Evolutionary conservation across 345 rosid species (phyloP), one percentile per base, ranked within the genome.

Genomic region (Euphorbia lathyris): DNA sequence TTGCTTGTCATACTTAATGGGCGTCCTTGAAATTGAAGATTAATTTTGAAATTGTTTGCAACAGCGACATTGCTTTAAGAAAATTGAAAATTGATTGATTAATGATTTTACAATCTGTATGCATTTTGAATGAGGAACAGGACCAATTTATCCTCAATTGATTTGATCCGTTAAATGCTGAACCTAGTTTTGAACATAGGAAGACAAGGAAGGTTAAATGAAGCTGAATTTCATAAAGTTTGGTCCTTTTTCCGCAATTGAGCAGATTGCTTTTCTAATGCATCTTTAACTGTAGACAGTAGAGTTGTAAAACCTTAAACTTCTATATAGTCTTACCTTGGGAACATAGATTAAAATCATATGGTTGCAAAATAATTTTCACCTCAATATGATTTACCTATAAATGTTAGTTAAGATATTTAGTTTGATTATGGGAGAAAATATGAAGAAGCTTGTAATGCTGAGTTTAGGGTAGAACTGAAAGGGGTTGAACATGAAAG

Each of bases 201-300:
- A 65, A 26, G 23, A 47, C 17, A 19, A 22, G 40, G 26, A 63
- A 47, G 22, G 14, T 38, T 25, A 43, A 65, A 42, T 22, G 34
- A 64, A 64, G 22, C 55, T 43, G 12, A 63, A 63, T 11, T 63
- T 63, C 30, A 63, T 63, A 12, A 38, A 36, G 26, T 10, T 22
- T 63, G 23, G 1, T 20, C 14, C 25, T 58, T 23, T 26, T 57
- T 25, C 8, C 30, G 13, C 36, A 29, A 14, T 17, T 62, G 65
- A 62, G 3, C 36, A 14, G 6, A 26, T 58, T 59, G 47, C 42
- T 36, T 34, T n/a, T 2, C 22, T 38, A 34, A 62, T 62, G 14
- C 65, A 6, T 23, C 6, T 10, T 63, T 42, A 23, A 8, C 1
- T 9, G 38, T 42, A 19, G 50, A 38, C 38, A 2, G 38, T 34